Conservation (phyloP, 2,329 filamentous ascomycete species). For the Hypoxylon sp. region DNA sequence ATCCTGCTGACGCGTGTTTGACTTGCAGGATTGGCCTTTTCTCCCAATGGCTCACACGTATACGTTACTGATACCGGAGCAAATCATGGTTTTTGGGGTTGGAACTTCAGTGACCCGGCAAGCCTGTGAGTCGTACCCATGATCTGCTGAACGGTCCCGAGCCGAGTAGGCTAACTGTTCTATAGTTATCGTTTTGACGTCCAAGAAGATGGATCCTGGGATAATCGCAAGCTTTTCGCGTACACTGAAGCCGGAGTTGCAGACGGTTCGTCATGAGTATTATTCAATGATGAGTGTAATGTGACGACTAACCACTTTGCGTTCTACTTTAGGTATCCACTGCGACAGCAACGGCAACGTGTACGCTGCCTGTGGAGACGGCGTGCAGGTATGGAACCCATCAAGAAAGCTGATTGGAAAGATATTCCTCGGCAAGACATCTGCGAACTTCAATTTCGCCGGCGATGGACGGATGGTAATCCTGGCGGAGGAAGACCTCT, state of each 20-base stretch:
- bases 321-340: conserved; percentile 58
- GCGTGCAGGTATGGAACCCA: conserved; percentile 59
- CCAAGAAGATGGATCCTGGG: conserved; percentile 54
- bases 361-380: conserved; percentile 60
- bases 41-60: conserved; percentile 58
- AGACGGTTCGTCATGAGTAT: conserved; percentile 56
- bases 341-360: conserved; percentile 63
- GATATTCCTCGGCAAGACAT: conserved; percentile 58
- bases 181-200: conserved; percentile 57
- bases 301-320: background rate
- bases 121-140: conserved; percentile 55
- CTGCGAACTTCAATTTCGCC: conserved; percentile 60
- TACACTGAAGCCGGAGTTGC: conserved; percentile 62
- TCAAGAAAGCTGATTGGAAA: conserved; percentile 62
- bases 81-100: conserved; percentile 53
- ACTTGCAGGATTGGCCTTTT: conserved; percentile 59
- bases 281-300: background rate
- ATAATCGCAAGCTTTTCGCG: conserved; percentile 63
- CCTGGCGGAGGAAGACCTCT: conserved; percentile 52
- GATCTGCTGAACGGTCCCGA: background rate
- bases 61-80: conserved; percentile 67
- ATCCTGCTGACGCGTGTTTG: background rate
- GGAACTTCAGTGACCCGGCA: conserved; percentile 52
- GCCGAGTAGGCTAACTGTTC: conserved; percentile 1
- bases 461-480: conserved; percentile 53